phyloP scores from a whole-genome alignment of 78 protist species.

The slime mould (Dictyostelium discoideum) region DNA sequence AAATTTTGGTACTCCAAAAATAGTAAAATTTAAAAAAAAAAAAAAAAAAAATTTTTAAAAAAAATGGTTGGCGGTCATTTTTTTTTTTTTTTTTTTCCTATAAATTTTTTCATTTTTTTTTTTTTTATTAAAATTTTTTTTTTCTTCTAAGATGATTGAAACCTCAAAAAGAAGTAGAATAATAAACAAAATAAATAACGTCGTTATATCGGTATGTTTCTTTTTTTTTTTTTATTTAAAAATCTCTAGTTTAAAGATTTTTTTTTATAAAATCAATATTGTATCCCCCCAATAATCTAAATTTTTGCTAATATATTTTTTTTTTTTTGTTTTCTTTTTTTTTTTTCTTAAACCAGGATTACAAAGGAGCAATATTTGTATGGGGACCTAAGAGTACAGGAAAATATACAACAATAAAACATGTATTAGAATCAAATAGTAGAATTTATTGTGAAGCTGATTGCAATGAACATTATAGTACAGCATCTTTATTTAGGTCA shows the following conservation, averaged over 20 bases:
- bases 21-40: no score
- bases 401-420: not conserved
- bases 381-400: not conserved
- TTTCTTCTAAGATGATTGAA: not conserved
- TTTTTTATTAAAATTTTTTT: no score
- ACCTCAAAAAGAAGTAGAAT: not conserved
- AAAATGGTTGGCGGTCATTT: no score
- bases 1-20: no score
- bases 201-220: not conserved
- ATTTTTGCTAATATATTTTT: not conserved
- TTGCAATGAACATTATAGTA: not conserved
- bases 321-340: not conserved
- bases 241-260: not conserved
- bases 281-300: not conserved
- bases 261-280: no score
- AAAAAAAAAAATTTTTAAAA: no score
- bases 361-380: not conserved
- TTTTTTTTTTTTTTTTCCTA: no score
- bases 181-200: not conserved
- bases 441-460: constrained; percentile 9
- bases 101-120: no score
- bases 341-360: not conserved
- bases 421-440: not conserved
- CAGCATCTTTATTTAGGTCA: not conserved
- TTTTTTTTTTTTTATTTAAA: not conserved